phyloP scores from a whole-genome alignment of 2,329 filamentous ascomycete genomes.

The Penicillium sp. region DNA sequence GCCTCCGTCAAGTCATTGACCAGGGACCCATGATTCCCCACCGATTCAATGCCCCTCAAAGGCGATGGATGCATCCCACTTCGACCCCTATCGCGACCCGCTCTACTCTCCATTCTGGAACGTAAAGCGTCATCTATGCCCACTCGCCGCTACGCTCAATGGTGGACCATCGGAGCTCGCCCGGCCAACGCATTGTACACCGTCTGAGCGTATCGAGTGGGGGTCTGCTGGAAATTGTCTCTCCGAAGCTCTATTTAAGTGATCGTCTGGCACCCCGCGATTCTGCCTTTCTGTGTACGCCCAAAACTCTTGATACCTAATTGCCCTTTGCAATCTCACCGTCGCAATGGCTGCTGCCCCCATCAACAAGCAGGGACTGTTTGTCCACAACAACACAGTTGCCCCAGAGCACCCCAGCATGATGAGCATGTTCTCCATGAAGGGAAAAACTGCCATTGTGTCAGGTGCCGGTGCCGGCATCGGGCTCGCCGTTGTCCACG shows the following conservation, averaged over 20 bases:
- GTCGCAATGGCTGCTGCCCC: constrained; percentile 40
- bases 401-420: constrained; percentile 54
- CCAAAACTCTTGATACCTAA: not conserved
- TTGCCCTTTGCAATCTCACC: not conserved
- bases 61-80: constrained; percentile 7
- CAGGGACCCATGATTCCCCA: not conserved
- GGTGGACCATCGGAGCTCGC: constrained; percentile 8
- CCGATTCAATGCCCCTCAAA: constrained; percentile 11
- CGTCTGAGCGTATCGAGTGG: constrained; percentile 8
- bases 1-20: not conserved
- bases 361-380: constrained; percentile 38
- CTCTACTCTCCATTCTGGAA: constrained; percentile 11
- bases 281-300: not conserved
- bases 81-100: constrained; percentile 2
- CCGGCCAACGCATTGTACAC: constrained; percentile 16
- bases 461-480: constrained; percentile 73
- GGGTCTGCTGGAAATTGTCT: not conserved
- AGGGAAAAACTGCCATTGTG: constrained; percentile 71
- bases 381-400: constrained; percentile 62
- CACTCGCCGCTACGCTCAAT: constrained; percentile 1
- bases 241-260: constrained; percentile 18
- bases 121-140: constrained; percentile 26
- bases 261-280: not conserved
- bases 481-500: constrained; percentile 67
- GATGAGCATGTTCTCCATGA: constrained; percentile 70